These are phyloP conservation scores for Polyrhizophydium stewartii DNA, from an alignment of 371 early-diverging fungal species.

Conservation along the genomic window DNA sequence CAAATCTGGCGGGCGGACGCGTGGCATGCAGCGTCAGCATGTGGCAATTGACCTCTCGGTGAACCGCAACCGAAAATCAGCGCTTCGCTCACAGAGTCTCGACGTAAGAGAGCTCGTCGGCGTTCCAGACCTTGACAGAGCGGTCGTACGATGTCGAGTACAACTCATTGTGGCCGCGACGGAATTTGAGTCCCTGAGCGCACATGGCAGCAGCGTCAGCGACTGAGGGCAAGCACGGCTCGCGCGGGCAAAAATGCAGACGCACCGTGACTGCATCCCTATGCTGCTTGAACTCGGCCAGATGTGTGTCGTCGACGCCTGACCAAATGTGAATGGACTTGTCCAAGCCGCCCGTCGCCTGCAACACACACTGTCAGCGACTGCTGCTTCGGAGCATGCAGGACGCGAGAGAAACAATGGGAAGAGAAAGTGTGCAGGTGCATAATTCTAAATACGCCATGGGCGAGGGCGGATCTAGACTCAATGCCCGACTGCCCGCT, in stretches of 20 bases:
- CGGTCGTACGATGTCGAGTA: slow-evolving; percentile 91
- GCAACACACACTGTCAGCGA: background rate
- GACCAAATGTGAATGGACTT: slow-evolving; percentile 91
- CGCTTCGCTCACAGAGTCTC: slow-evolving; percentile 70
- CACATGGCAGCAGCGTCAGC: background rate
- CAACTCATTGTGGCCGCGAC: slow-evolving; percentile 76
- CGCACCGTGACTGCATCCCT: slow-evolving; percentile 80
- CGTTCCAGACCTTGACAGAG: slow-evolving; percentile 94
- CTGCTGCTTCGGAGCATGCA: background rate
- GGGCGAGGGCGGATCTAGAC: slow-evolving; percentile 29
- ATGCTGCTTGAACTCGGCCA: slow-evolving; percentile 83
- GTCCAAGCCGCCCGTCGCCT: slow-evolving; percentile 79
- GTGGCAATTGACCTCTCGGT: no score
- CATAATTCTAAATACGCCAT: slow-evolving; percentile 42
- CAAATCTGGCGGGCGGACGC: slow-evolving; percentile 55
- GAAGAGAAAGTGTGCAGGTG: slow-evolving; percentile 17
- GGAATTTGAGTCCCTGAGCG: slow-evolving; percentile 76
- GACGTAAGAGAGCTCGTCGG: slow-evolving; percentile 84
- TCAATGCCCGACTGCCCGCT: slow-evolving; percentile 32
- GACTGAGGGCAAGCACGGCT: background rate
- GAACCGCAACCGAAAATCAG: no score
- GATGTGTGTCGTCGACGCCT: slow-evolving; percentile 61
- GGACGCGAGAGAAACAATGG: background rate
- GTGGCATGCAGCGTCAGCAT: no score
- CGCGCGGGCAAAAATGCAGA: background rate